Evolutionary conservation across 2,329 filamentous ascomycete species (phyloP), one percentile per base, ranked within the genome.

Genomic region (Cladophialophora exuberans): DNA sequence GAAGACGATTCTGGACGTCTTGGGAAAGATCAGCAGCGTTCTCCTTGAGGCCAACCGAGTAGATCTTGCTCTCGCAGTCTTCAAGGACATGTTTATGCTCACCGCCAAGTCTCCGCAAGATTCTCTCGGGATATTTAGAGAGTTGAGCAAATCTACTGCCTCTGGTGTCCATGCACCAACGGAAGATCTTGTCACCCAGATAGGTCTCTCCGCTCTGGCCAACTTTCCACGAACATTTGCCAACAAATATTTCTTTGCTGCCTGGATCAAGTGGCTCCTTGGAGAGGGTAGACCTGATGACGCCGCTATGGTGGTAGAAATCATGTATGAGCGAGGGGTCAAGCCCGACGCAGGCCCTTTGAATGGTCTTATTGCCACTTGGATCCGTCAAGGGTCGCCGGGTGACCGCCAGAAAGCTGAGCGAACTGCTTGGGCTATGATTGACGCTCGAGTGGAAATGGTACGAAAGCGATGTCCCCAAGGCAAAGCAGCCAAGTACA

Each of bases 41-140:
- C 89, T 96, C 65, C 73, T 96, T 22, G 77, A 84, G 18, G 79
- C 83, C 5, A 82, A 84, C 49, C 79, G 85, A 55, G 77, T 83
- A 4, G 81, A 87, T 56, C 79, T 85, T 56, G 89, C 89, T 1
- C 79, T 93, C 51, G 83, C 84, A 49, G 83, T 90, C 0, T 96
- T 96, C 70, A 89, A 87, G 63, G 90, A 96, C 69, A 95, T 96
- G 90, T 91, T 96, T 84, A 83, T 84, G 54, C 81, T 82, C 3
- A 80, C 81, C 6, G 68, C 72, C 54, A 72, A 73, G 41, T 70
- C 71, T 7, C 66, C 69, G n/a, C 67, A 73, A n/a, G 72, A 76
- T 46, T 76, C 72, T 20, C 72, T 70, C 3, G 66, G 69, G n/a
- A 65, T 78, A n/a, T 79, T 77, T 57, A 33, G 56, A 39, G 45